A percentile compares a stretch with the other conserved stretches of the same genome.
These are phyloP conservation scores for Calophaca sinica DNA, from an alignment of 306 rosid species.

Conservation along the genomic window DNA sequence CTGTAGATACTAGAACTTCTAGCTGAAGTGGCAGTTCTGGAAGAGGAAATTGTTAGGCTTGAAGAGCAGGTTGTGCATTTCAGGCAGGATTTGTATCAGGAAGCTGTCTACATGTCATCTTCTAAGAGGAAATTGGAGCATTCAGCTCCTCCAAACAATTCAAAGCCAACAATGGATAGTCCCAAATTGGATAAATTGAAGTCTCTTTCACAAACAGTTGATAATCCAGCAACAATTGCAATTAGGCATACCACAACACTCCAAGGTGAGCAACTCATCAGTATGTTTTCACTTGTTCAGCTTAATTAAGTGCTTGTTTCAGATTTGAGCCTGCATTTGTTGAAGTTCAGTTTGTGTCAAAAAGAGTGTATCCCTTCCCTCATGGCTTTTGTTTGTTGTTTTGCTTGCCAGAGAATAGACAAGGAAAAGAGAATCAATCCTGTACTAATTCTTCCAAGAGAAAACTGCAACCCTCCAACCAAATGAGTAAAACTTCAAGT, in stretches of 20 bases:
- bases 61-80: slow-evolving; percentile 81
- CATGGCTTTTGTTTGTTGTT: slow-evolving; percentile 35
- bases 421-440: slow-evolving; percentile 72
- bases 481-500: slow-evolving; percentile 47
- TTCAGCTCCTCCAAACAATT: slow-evolving; percentile 49
- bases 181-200: slow-evolving; percentile 56
- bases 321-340: slow-evolving; percentile 25
- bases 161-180: slow-evolving; percentile 46
- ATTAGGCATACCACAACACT: slow-evolving; percentile 39
- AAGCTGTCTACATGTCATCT: slow-evolving; percentile 83
- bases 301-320: slow-evolving; percentile 14
- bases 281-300: slow-evolving; percentile 22
- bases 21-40: slow-evolving; percentile 96
- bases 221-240: slow-evolving; percentile 37
- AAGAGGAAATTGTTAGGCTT: slow-evolving; percentile 97
- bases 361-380: slow-evolving; percentile 30
- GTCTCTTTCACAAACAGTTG: slow-evolving; percentile 50
- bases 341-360: neutral
- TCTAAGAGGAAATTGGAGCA: slow-evolving; percentile 66
- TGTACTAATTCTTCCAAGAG: slow-evolving; percentile 53
- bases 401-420: slow-evolving; percentile 62
- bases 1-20: slow-evolving; percentile 78
- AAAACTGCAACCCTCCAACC: slow-evolving; percentile 52
- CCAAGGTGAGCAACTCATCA: slow-evolving; percentile 53
- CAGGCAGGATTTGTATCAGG: slow-evolving; percentile 87